Evolutionary conservation across 805 yeast genomes (phyloP), one percentile per base, ranked within the genome.

Genomic region (Tetrapisispora taiwanensis): DNA sequence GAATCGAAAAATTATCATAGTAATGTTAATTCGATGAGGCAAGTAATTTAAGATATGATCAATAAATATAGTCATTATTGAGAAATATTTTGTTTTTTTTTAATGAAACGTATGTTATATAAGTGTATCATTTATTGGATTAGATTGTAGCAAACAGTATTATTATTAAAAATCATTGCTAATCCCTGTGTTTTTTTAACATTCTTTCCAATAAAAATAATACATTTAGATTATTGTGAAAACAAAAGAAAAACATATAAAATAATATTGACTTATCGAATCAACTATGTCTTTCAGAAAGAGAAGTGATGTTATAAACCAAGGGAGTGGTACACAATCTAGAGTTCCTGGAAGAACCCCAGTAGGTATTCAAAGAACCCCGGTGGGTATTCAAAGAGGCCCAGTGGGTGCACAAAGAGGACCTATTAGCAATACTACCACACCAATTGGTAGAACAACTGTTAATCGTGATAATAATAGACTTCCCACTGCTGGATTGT

Each of bases 271-370:
- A 6, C 5, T 22, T 22, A n/a, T n/a, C n/a, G n/a, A n/a, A n/a
- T n/a, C n/a, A n/a, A n/a, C 26, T 5, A 22, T 78, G 83, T 76
- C 83, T 0, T 78, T 78, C 51, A 71, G 81, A 53, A 76, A 70
- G 51, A 68, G 82, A 62, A 72, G 78, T 22, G 82, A 78, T 35
- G 70, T 73, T 30, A 27, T 55, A 22, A 53, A 56, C 30, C 54
- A 53, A 15, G 48, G 52, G 8, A 48, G 35, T 18, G 28, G 39
- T 15, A 26, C 48, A 27, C 44, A 36, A 15, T 24, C 48, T 28
- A 48, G 54, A n/a, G 55, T 52, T 3, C 52, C 59, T 7, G 58
- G 55, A 22, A 46, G 61, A 41, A 44, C 48, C 7, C 38, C 49
- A 14, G 24, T 24, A 35, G 36, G 43, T n/a, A 35, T 22, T 36